Base-by-base conservation (phyloP, 495 filamentous ascomycete species). In the Aspergillus carlsbadensis region DNA sequence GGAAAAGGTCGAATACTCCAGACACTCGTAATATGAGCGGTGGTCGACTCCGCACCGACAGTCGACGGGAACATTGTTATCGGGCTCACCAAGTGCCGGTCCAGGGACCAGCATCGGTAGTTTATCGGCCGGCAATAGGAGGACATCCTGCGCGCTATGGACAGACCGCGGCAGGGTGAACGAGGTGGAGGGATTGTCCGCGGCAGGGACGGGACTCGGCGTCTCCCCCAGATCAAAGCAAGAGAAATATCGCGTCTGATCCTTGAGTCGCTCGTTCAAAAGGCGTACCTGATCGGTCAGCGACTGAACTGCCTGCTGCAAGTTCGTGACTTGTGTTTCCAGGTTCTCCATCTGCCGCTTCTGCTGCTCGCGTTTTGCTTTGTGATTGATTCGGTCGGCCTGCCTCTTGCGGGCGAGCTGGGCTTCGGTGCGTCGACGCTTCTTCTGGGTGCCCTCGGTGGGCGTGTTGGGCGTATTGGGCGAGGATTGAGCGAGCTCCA, bases 311-410 rank as follows among this genome's bases (percentile, higher is more conserved):
- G 54, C 54, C 36, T 57, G 44, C 34, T 57, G 54, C 17, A 57
- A 37, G 14, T 44, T 57, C 1, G 36, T 29, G 36, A 57, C 54
- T 18, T 57, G 54, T 2, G 54, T 57, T 26, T 57, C 54, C 0
- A 57, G 45, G 17, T 42, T 57, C 24, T 57, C 54, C 54, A 57
- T 57, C 45, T 57, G 54, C 8, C 54, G 44, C 39, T 57, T 57
- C 54, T 57, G 54, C 45, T 57, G 54, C 26, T 57, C 54, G 22
- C 54, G 54, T 37, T 57, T 57, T 5, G 54, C 54, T 24, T 57
- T 57, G 54, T 57, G 54, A 17, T 57, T 57, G 54, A 57, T 57
- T 10, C 54, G 44, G 20, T 57, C 54, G 6, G 54, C 54, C 45
- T 57, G 54, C 22, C 54, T 44, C 17, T 57, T 57, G 35, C 54